phyloP scores from a whole-genome alignment of 75 land plant species.

The Picea sitchensis region DNA sequence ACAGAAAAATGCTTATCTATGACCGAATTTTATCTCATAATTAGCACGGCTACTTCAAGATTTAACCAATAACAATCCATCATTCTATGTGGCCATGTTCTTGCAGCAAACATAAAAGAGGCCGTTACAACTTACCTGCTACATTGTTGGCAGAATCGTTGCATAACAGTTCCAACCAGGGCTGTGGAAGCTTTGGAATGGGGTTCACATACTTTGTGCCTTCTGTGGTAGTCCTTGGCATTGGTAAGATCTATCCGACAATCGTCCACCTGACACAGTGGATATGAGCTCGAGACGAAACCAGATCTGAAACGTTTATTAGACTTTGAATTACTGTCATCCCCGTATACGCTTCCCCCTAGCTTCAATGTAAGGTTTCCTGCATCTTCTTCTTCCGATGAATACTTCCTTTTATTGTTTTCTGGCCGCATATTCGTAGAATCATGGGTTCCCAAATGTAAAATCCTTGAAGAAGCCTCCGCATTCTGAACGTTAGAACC shows the following conservation, averaged over 20 bases:
- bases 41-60: background rate
- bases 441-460: background rate
- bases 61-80: background rate
- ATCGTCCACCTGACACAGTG: slow-evolving; percentile 46
- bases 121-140: slow-evolving; percentile 28
- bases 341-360: slow-evolving; percentile 13
- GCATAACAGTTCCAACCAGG: slow-evolving; percentile 30
- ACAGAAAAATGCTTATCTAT: background rate
- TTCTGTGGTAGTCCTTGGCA: slow-evolving; percentile 49
- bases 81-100: background rate
- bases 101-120: background rate
- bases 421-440: background rate
- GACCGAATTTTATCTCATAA: background rate
- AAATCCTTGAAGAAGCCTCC: background rate
- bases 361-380: slow-evolving; percentile 23
- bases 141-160: slow-evolving; percentile 59
- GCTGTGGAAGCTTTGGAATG: slow-evolving; percentile 46
- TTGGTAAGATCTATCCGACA: slow-evolving; percentile 37
- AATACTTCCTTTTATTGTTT: background rate
- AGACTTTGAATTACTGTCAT: slow-evolving; percentile 25
- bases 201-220: slow-evolving; percentile 49
- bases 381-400: slow-evolving; percentile 18
- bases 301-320: slow-evolving; percentile 38
- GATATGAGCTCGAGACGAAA: slow-evolving; percentile 25
- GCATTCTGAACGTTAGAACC: background rate